Evolutionary conservation across 2,329 filamentous ascomycete genomes (phyloP), one percentile per base, ranked within the genome.

Genomic region (Cryoendolithus antarcticus): DNA sequence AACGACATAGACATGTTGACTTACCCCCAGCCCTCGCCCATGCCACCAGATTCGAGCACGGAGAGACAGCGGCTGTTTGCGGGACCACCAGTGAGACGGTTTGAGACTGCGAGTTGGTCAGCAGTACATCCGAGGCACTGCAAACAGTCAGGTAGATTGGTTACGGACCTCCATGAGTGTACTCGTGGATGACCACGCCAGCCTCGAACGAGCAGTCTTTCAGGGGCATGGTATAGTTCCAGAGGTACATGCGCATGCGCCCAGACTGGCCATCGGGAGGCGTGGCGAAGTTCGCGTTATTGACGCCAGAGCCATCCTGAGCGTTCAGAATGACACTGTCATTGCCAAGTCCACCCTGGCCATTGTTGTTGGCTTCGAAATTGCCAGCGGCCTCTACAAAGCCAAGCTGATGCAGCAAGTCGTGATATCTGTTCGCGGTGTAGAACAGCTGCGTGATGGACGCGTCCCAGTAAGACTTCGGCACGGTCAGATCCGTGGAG

Each of bases 361-460:
- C 68, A 44, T 70, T 65, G 61, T 76, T 77, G 60, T 74, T 70
- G 38, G 57, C 49, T 56, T 77, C 66, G 54, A 77, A 78, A 57
- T 78, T 78, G 4, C 74, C 74, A 1, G 74, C 72, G 1, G 47
- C 54, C 54, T 77, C 74, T 29, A 61, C 70, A 55, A 77, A 77
- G 4, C 74, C 74, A 0, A 77, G 66, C 4, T 59, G 52, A 47
- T 77, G 70, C 7, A 77, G 62, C 0, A 78, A 52, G 41, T 78
- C 75, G 48, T 77, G 74, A 56, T 72, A 77, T 28, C 61, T 63
- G 61, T 77, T 77, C 28, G 66, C 62, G 0, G 71, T 75, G 61
- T 77, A 78, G 59, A 75, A 78, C 4, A 77, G 64, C 56, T 78
- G 74, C 0, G 71, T 67, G 37, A 73, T 60, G 0, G 74, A 74